These are phyloP conservation scores for Lentinus brumalis DNA, from an alignment of 768 basidiomycete species.

Conservation along the genomic window DNA sequence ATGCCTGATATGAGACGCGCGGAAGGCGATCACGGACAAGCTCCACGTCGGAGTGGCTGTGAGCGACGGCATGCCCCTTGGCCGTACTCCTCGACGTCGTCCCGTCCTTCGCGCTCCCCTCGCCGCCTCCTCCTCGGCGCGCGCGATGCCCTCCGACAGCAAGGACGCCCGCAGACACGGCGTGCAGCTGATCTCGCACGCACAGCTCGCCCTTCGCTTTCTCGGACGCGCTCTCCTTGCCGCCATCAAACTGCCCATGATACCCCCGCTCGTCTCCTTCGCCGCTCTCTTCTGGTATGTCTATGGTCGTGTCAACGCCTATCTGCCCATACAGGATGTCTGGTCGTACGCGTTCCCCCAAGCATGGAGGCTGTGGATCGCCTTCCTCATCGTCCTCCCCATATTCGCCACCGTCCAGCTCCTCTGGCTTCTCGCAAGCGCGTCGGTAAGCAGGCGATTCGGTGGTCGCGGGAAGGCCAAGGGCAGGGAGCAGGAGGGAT, in stretches of 20 bases:
- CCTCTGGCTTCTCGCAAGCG: background rate
- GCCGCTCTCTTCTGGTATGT: background rate
- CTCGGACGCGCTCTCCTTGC: slow-evolving; percentile 3
- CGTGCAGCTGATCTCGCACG: slow-evolving; percentile 5
- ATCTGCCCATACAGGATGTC: slow-evolving; percentile 4
- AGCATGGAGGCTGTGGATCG: slow-evolving; percentile 10
- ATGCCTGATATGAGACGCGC: too few species aligned
- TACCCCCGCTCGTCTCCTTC: slow-evolving; percentile 7
- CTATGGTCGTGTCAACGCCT: background rate
- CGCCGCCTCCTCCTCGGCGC: background rate
- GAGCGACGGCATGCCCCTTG: background rate
- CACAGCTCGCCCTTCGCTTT: slow-evolving; percentile 6
- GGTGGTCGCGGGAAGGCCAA: background rate
- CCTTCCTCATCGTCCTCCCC: slow-evolving; percentile 7
- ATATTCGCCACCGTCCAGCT: slow-evolving; percentile 6
- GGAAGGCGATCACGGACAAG: too few species aligned
- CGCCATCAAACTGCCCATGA: slow-evolving; percentile 4
- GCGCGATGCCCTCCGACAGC: background rate
- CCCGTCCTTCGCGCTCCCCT: background rate
- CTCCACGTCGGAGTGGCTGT: background rate
- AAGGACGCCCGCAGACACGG: background rate
- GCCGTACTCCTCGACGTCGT: background rate
- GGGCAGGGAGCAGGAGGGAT: slow-evolving; percentile 6
- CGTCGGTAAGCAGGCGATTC: background rate
- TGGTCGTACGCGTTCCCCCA: slow-evolving; percentile 10